Percentiles rank a stretch among this genome's conserved stretches.
phyloP scores from a whole-genome alignment of 371 early-diverging fungal species.

The Sporodiniella umbellata region DNA sequence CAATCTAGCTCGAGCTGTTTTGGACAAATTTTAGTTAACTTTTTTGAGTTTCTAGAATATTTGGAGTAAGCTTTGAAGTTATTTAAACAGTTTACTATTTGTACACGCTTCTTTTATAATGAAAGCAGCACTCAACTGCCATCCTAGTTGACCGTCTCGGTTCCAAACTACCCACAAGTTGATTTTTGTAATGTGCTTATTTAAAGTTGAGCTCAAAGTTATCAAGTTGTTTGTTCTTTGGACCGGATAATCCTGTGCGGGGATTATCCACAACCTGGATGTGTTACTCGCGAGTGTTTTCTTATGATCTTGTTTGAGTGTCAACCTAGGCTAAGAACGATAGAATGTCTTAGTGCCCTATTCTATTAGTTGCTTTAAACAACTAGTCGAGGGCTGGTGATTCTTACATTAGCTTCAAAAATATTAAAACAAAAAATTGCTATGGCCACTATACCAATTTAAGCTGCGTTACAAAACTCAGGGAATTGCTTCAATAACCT shows the following conservation, averaged over 20 bases:
- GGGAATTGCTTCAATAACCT: too few relatives aligned
- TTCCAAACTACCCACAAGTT: not conserved
- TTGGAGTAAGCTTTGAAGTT: too few relatives aligned
- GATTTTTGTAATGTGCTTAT: not conserved
- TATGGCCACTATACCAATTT: too few relatives aligned
- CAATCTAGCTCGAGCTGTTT: too few relatives aligned
- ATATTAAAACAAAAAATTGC: not conserved
- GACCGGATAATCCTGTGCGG: constrained; percentile 4
- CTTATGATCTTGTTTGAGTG: constrained; percentile 2
- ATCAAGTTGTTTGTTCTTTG: not conserved
- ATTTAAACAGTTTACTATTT: too few relatives aligned
- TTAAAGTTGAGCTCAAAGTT: not conserved
- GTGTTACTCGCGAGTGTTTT: constrained; percentile 2
- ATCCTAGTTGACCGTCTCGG: too few relatives aligned
- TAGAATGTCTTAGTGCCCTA: constrained; percentile 2
- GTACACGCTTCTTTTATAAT: too few relatives aligned
- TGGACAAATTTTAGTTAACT: too few relatives aligned
- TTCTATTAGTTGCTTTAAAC: not conserved
- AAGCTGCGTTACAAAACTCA: too few relatives aligned
- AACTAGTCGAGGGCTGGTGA: not conserved
- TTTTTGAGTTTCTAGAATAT: too few relatives aligned
- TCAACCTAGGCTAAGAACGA: not conserved
- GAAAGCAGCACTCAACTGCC: too few relatives aligned
- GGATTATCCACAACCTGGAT: not conserved
- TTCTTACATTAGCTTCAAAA: not conserved